These are phyloP conservation scores for Eimeria sp. DNA, from an alignment of 169 alveolate species.

Conservation along the genomic window DNA sequence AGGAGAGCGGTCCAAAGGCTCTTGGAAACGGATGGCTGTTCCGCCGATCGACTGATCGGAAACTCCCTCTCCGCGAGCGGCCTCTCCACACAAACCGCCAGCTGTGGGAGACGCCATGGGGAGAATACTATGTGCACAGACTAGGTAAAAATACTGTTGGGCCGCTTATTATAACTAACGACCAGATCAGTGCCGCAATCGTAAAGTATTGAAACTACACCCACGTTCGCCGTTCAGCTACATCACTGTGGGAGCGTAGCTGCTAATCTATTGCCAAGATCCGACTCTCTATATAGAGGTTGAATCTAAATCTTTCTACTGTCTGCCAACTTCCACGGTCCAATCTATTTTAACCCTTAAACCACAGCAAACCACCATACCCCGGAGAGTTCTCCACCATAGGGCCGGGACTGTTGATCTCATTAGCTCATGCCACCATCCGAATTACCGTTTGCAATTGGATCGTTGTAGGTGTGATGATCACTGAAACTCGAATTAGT, in stretches of 20 bases:
- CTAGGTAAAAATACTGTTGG: neutral
- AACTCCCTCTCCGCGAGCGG: neutral
- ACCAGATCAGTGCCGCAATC: neutral
- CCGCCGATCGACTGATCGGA: neutral
- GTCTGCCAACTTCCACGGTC: neutral
- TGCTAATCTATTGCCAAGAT: neutral
- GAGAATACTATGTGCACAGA: neutral
- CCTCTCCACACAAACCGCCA: neutral
- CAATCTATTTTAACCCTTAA: neutral
- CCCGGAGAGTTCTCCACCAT: neutral
- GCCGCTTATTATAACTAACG: neutral
- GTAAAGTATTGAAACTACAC: neutral
- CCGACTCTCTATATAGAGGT: neutral
- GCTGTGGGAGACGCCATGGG: slow-evolving; percentile 1
- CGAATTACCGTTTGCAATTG: neutral
- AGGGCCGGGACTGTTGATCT: neutral
- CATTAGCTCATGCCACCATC: neutral
- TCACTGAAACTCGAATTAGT: neutral
- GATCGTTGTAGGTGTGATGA: neutral
- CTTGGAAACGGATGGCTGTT: slow-evolving; percentile 26
- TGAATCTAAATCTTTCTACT: neutral
- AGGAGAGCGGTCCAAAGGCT: neutral
- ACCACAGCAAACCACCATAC: neutral
- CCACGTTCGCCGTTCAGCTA: neutral
- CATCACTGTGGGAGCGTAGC: neutral